Conservation (phyloP, 1,284 basidiomycete species). For the Ustilago vetiveriae region DNA sequence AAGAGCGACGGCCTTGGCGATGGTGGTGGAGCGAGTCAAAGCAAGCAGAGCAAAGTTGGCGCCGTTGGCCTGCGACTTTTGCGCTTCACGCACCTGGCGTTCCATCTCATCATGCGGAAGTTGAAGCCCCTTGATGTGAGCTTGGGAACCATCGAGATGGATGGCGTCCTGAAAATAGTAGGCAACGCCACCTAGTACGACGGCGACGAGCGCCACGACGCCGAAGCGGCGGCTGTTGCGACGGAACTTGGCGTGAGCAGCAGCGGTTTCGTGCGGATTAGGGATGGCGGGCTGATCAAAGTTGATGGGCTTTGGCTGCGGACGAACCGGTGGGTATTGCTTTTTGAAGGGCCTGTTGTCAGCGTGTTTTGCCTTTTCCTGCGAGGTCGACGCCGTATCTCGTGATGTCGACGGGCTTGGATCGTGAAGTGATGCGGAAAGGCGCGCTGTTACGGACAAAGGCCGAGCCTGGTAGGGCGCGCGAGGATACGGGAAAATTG, state of each 20-base stretch:
- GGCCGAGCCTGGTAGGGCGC: constrained; percentile 4
- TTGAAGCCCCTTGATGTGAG: constrained; percentile 34
- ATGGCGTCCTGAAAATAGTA: constrained; percentile 42
- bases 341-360: constrained; percentile 48
- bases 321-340: constrained; percentile 55
- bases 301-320: constrained; percentile 53
- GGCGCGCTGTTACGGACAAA: constrained; percentile 6
- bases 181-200: constrained; percentile 23
- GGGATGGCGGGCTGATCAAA: constrained; percentile 65
- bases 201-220: constrained; percentile 5
- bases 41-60: constrained; percentile 58
- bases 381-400: constrained; percentile 2
- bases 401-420: constrained; percentile 2
- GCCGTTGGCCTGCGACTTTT: constrained; percentile 44
- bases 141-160: constrained; percentile 46
- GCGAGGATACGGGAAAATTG: not conserved
- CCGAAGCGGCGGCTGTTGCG: constrained; percentile 31
- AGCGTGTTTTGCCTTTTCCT: constrained; percentile 2
- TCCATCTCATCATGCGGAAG: constrained; percentile 58
- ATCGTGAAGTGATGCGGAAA: not conserved
- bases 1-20: constrained; percentile 64
- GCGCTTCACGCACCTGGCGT: constrained; percentile 45
- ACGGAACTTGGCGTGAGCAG: constrained; percentile 59
- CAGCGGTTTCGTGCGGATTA: constrained; percentile 60
- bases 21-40: constrained; percentile 60